Evolutionary conservation across 106 monocot genomes (phyloP), one percentile per base, ranked within the genome.

Genomic region (Gastrodia elata): DNA sequence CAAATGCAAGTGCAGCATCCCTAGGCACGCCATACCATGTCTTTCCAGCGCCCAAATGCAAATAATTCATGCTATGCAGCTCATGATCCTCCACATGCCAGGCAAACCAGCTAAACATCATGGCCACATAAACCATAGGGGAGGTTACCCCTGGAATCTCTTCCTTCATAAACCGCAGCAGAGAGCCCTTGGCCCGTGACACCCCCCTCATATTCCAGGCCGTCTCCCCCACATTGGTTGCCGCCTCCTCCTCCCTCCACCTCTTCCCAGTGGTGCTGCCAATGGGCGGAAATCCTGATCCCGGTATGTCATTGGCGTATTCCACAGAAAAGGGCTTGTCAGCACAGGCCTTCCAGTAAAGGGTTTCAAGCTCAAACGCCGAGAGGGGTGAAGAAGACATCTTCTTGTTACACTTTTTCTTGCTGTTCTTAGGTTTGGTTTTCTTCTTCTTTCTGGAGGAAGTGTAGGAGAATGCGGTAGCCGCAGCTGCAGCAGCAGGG

Each of bases 31-130:
- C 91, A 64, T 94, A 94, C 94, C 94, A 94, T 26, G 88, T 94
- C 81, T 84, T 94, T 35, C 82, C 82, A 4, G 91, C 82, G 11
- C 94, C 94, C 41, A 83, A 76, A 43, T 94, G 94, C 80, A 94
- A 64, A 70, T 91, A 94, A 75, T 94, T 91, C 76, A 94, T 68
- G 81, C 94, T 88, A 52, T 94, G 91, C 27, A 94, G 79, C 67
- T 94, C 94, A 73, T 94, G 94, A 67, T 94, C 94, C 77, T 94
- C 91, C 32, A 88, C 88, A 78, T 91, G 88, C 94, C 94, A 94
- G 2, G 94, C 94, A 73, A 88, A 94, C 94, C 94, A 94, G 61
- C 94, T 94, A 64, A 91, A 94, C 90, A 94, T 77, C 86, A 86
- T 91, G 32, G 85, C 94, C 14, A 94, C 82, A 68, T 94, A 91